Percentiles rank a stretch among this genome's conserved stretches.
Evolutionary conservation across 495 filamentous ascomycete genomes (phyloP).

Genomic region (Neurospora discreta): DNA sequence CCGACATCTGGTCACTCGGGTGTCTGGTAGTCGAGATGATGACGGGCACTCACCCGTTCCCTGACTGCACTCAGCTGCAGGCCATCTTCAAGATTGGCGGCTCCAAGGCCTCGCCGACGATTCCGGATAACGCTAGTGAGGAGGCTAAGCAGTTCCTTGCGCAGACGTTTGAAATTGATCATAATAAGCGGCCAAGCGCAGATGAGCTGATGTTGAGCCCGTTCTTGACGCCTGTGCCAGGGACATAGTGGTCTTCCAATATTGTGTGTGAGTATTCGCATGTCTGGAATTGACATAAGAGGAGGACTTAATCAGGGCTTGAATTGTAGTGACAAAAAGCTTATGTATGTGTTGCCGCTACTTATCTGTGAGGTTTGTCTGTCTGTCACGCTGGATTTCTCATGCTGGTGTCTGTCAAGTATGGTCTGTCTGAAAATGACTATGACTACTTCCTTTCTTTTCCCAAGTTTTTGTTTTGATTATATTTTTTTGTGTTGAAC

Average conservation of each 20-base stretch:
- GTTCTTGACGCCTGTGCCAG: constrained; percentile 52
- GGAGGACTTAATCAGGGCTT: neutral
- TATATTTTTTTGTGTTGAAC: neutral
- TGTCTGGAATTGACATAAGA: neutral
- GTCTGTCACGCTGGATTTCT: neutral
- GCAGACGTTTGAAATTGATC: constrained; percentile 90
- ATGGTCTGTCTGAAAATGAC: neutral
- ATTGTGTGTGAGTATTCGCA: neutral
- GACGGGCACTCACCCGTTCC: constrained; percentile 91
- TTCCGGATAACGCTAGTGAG: constrained; percentile 72
- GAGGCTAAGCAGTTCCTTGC: constrained; percentile 80
- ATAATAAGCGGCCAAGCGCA: constrained; percentile 80
- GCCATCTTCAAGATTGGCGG: constrained; percentile 98
- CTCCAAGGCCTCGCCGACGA: constrained; percentile 74
- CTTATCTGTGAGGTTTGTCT: neutral
- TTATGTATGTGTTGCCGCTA: neutral
- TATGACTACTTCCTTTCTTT: neutral
- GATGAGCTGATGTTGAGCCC: constrained; percentile 76
- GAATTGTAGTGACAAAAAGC: neutral
- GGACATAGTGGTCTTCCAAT: constrained; percentile 25
- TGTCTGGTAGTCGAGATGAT: constrained; percentile 99
- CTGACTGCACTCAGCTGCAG: constrained; percentile 91
- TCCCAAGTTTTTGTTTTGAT: neutral
- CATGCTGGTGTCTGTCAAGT: neutral
- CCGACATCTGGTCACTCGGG: constrained; percentile 98